Evolutionary conservation across 768 basidiomycete genomes (phyloP), one percentile per base, ranked within the genome.

Genomic region (Tylopilus vinaceipallidus): DNA sequence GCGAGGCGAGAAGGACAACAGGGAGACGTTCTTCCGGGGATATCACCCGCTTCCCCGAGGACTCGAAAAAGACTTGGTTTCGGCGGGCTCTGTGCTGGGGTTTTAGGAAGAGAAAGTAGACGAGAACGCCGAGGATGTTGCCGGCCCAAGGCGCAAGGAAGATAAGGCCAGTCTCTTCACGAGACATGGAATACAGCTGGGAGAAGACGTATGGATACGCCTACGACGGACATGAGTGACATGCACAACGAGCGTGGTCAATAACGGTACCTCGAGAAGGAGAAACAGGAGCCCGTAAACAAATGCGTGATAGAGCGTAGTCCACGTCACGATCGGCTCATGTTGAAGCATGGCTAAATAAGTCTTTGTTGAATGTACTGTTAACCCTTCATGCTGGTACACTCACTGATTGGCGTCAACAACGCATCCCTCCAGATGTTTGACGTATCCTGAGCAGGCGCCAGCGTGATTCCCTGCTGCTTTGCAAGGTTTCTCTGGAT

Each of bases 1-100:
- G 12, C 19, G 64, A 65, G 1, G 59, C 53, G 12, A 65, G 38
- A 16, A 63, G 46, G 26, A 63, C 42, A 0, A 61, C 64, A 11
- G 64, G 64, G 2, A 66, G 64, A 19, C 62, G 64, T 32, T 49
- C 64, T 53, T 65, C 64, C 0, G 64, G 64, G 4, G 60, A 43
- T 14, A 66, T 58, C 11, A 62, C 39, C 3, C 54, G 50, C 42
- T 61, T 61, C 6, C 61, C 64, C 1, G 47, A 50, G 0, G 64
- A 66, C 20, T 61, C 39, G 10, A 40, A 23, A 13, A 49, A 45
- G n/a, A 66, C 38, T 36, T 50, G 50, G 19, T 56, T 42, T 30
- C 55, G 50, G 16, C 47, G 56, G 1, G 56, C 58, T 42, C 55
- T 54, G 36, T 49, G 50, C 13, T 36, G 53, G 1, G 64, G 62